Conservation (phyloP, 2,329 filamentous ascomycete species). For the Verticillium longisporum region DNA sequence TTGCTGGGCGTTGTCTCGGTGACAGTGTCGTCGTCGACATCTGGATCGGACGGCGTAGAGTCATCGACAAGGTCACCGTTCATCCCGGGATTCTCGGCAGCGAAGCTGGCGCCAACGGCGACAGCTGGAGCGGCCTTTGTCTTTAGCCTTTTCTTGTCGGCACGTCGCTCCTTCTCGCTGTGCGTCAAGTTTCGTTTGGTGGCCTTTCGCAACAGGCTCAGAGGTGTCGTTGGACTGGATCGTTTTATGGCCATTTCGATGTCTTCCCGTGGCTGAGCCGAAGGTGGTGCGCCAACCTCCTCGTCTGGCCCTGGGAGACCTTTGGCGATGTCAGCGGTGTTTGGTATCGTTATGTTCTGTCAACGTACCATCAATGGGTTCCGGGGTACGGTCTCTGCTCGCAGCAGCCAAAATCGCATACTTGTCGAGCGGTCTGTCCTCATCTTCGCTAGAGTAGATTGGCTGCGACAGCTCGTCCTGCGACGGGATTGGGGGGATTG, state of each 20-base stretch:
- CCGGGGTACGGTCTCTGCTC: neutral
- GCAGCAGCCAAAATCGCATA: neutral
- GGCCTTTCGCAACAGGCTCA: neutral
- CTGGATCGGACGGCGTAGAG: neutral
- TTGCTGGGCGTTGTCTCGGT: neutral
- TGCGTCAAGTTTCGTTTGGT: neutral
- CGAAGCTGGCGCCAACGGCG: neutral
- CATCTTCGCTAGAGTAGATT: neutral
- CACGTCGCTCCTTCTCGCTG: neutral
- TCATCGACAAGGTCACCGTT: neutral
- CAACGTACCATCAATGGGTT: neutral
- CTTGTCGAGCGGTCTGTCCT: neutral
- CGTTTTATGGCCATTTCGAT: neutral
- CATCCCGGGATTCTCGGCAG: neutral
- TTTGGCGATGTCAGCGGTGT: neutral
- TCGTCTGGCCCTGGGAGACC: neutral
- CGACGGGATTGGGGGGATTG: neutral
- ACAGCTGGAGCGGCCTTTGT: neutral
- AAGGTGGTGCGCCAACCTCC: neutral
- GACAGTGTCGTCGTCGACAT: neutral
- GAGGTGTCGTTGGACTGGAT: neutral
- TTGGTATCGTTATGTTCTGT: neutral
- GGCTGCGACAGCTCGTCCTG: neutral
- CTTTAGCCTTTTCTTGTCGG: neutral
- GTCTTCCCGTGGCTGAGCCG: neutral